Base-by-base conservation (phyloP, 345 rosid genomes). In the Triadica sebifera region DNA sequence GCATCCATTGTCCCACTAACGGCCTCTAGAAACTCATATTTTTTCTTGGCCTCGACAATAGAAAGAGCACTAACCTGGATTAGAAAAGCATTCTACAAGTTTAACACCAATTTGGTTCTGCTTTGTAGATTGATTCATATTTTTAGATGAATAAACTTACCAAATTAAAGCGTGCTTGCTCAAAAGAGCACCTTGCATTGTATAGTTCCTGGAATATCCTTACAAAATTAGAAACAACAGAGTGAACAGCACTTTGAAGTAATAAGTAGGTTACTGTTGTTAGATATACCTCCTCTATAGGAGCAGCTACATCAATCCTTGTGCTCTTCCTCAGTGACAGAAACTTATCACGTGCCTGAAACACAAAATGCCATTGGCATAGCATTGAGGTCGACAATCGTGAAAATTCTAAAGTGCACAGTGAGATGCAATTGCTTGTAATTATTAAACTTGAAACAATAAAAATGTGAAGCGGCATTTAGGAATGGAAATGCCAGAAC, bases 291-390 rank as follows among this genome's bases (percentile, higher is more conserved):
- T 91, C 96, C 84, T 91, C 89, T 61, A 91, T 75, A 52, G 79
- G 81, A 43, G 89, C 80, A 75, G 93, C 89, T 62, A 89, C 80
- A 77, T 91, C 93, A 78, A 82, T 72, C 82, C 88, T 83, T 29
- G 96, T 86, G 79, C 90, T 89, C 84, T 91, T 91, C 79, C 85
- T 87, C 83, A 91, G 69, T 22, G 96, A 89, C 56, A 91, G 83
- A 85, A 81, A 87, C 80, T 91, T 91, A 74, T 91, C 96, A 62
- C 96, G 86, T 61, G 96, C 93, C 96, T 91, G 82, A 75, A 53
- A 45, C 50, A 55, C 61, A 69, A 74, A 65, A 71, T 64, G 20
- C n/a, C 24, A 67, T 43, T 38, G 20, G 56, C 74, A 82, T 72
- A 64, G 62, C 67, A 53, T 63, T 68, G 66, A 34, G 46, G 20